These are phyloP conservation scores for Penicillium paradoxum DNA, from an alignment of 495 filamentous ascomycete genomes.

Conservation along the genomic window DNA sequence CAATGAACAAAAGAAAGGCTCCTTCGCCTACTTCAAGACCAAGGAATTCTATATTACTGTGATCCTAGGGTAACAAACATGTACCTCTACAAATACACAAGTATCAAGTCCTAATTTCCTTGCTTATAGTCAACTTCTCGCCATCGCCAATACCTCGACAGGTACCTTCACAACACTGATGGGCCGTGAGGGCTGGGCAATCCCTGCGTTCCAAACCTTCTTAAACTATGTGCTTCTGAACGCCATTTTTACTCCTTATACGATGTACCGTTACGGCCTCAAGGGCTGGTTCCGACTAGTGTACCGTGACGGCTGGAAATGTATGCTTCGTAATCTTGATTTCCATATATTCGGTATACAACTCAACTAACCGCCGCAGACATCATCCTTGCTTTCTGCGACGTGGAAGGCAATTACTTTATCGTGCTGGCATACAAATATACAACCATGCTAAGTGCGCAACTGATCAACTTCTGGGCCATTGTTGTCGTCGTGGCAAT, in stretches of 20 bases:
- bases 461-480: slow-evolving; percentile 98
- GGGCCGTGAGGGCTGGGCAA: slow-evolving; percentile 60
- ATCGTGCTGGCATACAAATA: slow-evolving; percentile 91
- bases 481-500: slow-evolving; percentile 88
- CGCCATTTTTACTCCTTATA: slow-evolving; percentile 74
- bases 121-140: slow-evolving; percentile 64
- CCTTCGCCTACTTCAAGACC: slow-evolving; percentile 78
- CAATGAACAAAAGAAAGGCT: slow-evolving; percentile 46
- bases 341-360: not conserved
- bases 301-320: slow-evolving; percentile 79
- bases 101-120: not conserved
- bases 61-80: slow-evolving; percentile 58
- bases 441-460: slow-evolving; percentile 83
- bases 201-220: slow-evolving; percentile 95
- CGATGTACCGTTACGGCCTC: slow-evolving; percentile 75
- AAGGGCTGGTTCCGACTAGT: slow-evolving; percentile 62
- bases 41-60: slow-evolving; percentile 83
- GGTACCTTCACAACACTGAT: slow-evolving; percentile 86
- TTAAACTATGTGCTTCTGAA: slow-evolving; percentile 90
- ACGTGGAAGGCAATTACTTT: slow-evolving; percentile 98
- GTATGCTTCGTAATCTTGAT: slow-evolving; percentile 24
- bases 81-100: not conserved
- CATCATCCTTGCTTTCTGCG: slow-evolving; percentile 83
- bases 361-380: slow-evolving; percentile 36
- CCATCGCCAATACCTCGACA: slow-evolving; percentile 81